Base-by-base conservation (phyloP, 1,139 yeast genomes). In the Saccharomycopsis phalli region DNA sequence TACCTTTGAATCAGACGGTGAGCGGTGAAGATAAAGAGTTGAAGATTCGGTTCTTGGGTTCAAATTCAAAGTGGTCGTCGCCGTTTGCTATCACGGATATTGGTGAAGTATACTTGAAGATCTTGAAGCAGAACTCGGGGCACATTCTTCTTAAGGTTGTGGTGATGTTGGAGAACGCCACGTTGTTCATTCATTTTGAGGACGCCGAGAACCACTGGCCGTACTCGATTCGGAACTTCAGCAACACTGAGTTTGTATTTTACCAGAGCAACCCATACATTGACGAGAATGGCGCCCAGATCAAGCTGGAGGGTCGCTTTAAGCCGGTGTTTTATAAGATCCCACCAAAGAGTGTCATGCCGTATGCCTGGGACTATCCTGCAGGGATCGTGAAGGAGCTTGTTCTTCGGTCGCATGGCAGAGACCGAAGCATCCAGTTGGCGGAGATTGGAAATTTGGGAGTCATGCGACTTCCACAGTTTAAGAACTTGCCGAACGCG, bases 361-460 rank as follows among this genome's bases (percentile, higher is more conserved):
- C 97, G 0, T 93, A 91, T 58, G 87, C 98, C 0, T 93, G 95
- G 86, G 98, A 93, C 57, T 91, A 75, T 60, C 98, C 98, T 0
- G 86, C 94, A 42, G 96, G 95, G 0, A 66, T 76, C 10, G 72
- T 81, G 35, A 88, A 87, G 57, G 95, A 88, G 53, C 61, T 93
- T 27, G 69, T 86, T 2, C 62, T 93, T 22, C 68, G 88, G 46
- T 65, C 78, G 6, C 81, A 79, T 43, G 84, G 84, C 1, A 68
- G 80, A 31, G 91, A 83, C 54, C 68, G 97, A 46, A 74, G 77
- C 28, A 71, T 93, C 16, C 93, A 86, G 53, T 61, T 93, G 37
- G 93, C 94, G 0, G 98, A 91, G 56, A 87, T 93, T 51, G 99
- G 99, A 20, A 81, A 80, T 47, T 65, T 87, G 48, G 78, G 78